Base-by-base conservation (phyloP, 768 basidiomycete genomes). In the Russula foetens region DNA sequence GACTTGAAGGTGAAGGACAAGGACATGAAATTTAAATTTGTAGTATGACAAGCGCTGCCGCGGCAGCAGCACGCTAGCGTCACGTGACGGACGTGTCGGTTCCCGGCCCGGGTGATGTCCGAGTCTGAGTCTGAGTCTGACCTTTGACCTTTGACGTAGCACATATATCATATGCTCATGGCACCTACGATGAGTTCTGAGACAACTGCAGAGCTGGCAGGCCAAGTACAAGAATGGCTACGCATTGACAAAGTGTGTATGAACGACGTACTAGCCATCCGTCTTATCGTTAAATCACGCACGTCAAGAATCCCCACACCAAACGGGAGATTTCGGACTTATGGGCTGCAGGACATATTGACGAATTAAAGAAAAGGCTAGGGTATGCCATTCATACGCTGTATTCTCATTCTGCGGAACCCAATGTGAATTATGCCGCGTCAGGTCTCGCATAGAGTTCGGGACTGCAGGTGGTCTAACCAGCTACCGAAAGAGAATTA, bases 401-500 rank as follows among this genome's bases (percentile, higher is more conserved):
- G 9, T 31, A 24, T 53, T 15, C 24, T 29, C 26, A 24, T 53
- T 15, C 24, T 29, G 45, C n/a, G 23, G 15, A 21, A n/a, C n/a
- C 17, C 14, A 45, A 28, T 38, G 50, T 52, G 28, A 63, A 44
- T 12, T 33, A 4, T n/a, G 3, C 35, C 19, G n/a, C 26, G n/a
- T 53, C 44, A 89, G 88, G 65, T 73, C 74, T 4, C 81, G 92
- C 38, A 93, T 95, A 65, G 81, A 86, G 60, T 95, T 95, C 71
- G 92, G 92, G 5, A 95, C 92, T 24, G 90, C 92, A 58, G 91
- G 91, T 86, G 91, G 91, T 86, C 69, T 61, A 71, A 29, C 26
- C 44, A 51, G 24, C 52, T 41, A 8, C 23, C 29, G 35, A 35
- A 11, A 45, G 21, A 9, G 7, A 33, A 19, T 38, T 33, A 44